Evolutionary conservation across 495 filamentous ascomycete species (phyloP), one percentile per base, ranked within the genome.

Genomic region (Aspergillus bridgeri): DNA sequence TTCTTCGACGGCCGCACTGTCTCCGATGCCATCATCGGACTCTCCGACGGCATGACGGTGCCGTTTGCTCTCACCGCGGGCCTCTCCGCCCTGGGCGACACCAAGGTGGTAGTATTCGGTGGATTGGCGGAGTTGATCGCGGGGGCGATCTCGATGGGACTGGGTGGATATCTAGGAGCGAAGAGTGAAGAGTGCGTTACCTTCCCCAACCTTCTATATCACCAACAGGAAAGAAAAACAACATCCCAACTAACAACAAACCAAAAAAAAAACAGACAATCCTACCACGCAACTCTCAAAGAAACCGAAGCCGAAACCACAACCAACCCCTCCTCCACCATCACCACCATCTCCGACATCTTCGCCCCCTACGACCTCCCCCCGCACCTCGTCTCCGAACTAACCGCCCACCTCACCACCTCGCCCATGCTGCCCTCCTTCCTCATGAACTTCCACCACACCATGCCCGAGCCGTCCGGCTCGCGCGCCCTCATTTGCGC

Each of bases 151-250:
- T 82, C 80, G 6, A 84, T 84, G 81, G 81, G 81, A 3, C 58
- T 84, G 42, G 82, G 82, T 50, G 82, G 82, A 23, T 75, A 84
- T 60, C 75, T 94, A 3, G 87, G 87, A 13, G 86, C 89, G 0
- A 85, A 85, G 61, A 86, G 86, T 43, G 89, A 91, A 74, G 78
- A 76, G 79, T 87, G 65, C 72, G 43, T 56, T 13, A 13, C 38
- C 18, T 21, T 17, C 9, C 7, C 21, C 11, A 5, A 1, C 15
- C 48, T 48, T 29, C 38, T 5, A 19, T 27, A 25, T 50, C 15
- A 3, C 21, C 24, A 21, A 0, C 48, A 8, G 15, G 17, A 18
- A 21, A 46, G 3, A 47, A 9, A 9, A 22, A 6, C n/a, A 38
- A 5, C 11, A 48, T 8, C 20, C 38, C 17, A 50, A 11, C 17